Conservation (phyloP, 2,329 filamentous ascomycete genomes). For the Hymenoscyphus albidus region DNA sequence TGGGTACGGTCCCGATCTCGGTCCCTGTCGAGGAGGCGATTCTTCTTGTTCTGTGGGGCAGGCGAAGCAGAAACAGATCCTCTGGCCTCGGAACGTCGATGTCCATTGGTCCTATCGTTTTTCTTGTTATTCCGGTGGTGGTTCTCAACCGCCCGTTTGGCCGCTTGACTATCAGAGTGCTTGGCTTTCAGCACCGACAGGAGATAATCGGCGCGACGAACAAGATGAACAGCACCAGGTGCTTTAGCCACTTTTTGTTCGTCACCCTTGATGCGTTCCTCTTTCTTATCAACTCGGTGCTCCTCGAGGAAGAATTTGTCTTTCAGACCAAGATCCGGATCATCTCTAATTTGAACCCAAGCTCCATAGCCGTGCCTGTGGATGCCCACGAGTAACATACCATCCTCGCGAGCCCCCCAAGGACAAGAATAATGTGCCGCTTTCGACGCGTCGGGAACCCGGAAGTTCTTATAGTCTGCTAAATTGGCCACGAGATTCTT, state of each 20-base stretch:
- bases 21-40: conserved; percentile 39
- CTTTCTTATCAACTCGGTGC: conserved; percentile 96
- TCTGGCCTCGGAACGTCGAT: conserved; percentile 55
- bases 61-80: conserved; percentile 68
- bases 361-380: conserved; percentile 91
- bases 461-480: conserved; percentile 73
- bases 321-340: conserved; percentile 75
- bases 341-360: conserved; percentile 91
- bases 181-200: conserved; percentile 88
- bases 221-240: conserved; percentile 93
- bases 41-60: conserved; percentile 52
- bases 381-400: conserved; percentile 94
- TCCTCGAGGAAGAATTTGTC: conserved; percentile 97
- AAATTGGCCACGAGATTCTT: conserved; percentile 65
- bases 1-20: conserved; percentile 48
- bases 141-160: conserved; percentile 80
- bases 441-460: conserved; percentile 87
- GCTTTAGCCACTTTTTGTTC: conserved; percentile 69
- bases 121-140: conserved; percentile 96
- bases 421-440: conserved; percentile 84
- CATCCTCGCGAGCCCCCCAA: conserved; percentile 92
- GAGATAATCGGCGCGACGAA: conserved; percentile 90
- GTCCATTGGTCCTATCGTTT: conserved; percentile 48
- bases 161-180: conserved; percentile 71
- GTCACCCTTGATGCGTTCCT: conserved; percentile 76